Base-by-base conservation (phyloP, 768 basidiomycete genomes). In the Gloeostereum incarnatum region DNA sequence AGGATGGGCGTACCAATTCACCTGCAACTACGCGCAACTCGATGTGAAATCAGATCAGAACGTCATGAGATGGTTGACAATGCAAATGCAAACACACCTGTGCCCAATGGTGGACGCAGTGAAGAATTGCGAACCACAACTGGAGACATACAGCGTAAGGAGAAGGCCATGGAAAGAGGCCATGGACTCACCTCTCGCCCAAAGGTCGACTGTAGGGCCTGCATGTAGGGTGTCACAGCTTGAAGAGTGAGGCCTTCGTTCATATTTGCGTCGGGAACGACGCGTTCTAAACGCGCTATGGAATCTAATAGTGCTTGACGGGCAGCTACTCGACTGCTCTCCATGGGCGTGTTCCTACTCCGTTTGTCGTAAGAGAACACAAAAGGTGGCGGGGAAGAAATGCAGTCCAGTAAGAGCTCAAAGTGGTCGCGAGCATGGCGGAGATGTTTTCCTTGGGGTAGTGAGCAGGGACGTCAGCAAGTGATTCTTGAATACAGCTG, bases 71-170 rank as follows among this genome's bases (percentile, higher is more conserved):
- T 30, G 38, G 48, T 31, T 27, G 40, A 35, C 26, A 45, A 21
- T 36, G 37, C n/a, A 10, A 29, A 27, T 14, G 25, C 20, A 25
- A 10, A 49, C 71, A 47, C 53, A 85, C 84, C 82, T 88, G 88
- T 14, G 85, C 87, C 85, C 85, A 91, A 53, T 91, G 88, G 58
- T 91, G 88, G 18, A 91, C 81, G 30, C 87, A 87, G 51, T 91
- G 88, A 22, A 91, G 59, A 17, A 69, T 77, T n/a, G 77, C 73
- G 55, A 91, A 91, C 88, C 88, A 91, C 13, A 91, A 60, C 86
- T 89, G 36, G 22, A 48, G 33, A 30, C 25, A 21, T 29, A 13
- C 18, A 23, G 16, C 33, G 16, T n/a, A 5, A 26, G 10, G 14
- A 18, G n/a, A 17, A 21, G 32, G 31, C 16, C 22, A 17, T 11